Base-by-base conservation (phyloP, 2,329 filamentous ascomycete species). In the Verticillium nubilum region DNA sequence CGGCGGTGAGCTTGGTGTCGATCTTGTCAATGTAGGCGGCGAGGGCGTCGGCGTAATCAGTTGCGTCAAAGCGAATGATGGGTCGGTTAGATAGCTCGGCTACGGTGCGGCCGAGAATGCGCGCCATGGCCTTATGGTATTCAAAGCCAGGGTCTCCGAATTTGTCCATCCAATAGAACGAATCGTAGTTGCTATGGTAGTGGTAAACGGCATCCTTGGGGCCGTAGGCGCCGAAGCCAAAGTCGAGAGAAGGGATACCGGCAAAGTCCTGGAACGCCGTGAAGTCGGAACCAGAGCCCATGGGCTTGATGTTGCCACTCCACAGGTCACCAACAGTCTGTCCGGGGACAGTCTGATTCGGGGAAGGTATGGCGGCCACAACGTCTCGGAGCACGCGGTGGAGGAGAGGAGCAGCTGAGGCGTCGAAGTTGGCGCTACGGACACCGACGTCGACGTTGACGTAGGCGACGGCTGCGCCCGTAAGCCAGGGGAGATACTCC, bases 101-200 rank as follows among this genome's bases (percentile, higher is more conserved):
- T 1, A 86, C 77, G 25, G 87, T 75, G 50, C 91, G 69, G 19
- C 82, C 84, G 52, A 88, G 79, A 13, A 93, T 71, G 69, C 89
- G 87, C 2, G 88, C 81, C 76, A 87, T 84, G 54, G 87, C 78
- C 62, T 79, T 72, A 72, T 91, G 89, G 67, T 91, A 90, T 53
- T 81, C 76, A 59, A 86, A 87, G 25, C 79, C 83, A 2, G 80
- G 80, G 67, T 97, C 93, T 50, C 91, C 92, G 63, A 85, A 95
- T 26, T 82, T 84, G 58, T 87, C 82, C 91, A 96, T 96, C 92
- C 93, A 97, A 73, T 89, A 80, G 72, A 92, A 95, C 68, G 87
- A 91, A 72, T 96, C 92, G 73, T 96, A 96, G 77, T 97, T 96
- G 71, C 87, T 88, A 76, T 97, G 92, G 73, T 97, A 97, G 68